These are phyloP conservation scores for Candida sp. DNA, from an alignment of 1,139 yeast species.

Conservation along the genomic window DNA sequence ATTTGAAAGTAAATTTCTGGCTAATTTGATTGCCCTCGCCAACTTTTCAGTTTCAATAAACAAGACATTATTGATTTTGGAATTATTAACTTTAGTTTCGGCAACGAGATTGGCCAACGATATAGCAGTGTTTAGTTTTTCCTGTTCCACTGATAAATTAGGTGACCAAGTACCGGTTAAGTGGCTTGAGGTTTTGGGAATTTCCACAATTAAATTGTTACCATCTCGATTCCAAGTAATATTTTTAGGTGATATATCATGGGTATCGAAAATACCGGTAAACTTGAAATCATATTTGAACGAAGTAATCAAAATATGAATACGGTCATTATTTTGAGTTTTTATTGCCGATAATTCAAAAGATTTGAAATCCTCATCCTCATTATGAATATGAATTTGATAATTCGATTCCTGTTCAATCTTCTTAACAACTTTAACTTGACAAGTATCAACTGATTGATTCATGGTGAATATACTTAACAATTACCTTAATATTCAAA, in stretches of 20 bases:
- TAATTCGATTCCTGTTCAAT: slow-evolving; percentile 34
- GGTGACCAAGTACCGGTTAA: not conserved
- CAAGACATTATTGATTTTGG: not conserved
- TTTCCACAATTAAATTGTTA: slow-evolving; percentile 36
- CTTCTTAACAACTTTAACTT: slow-evolving; percentile 25
- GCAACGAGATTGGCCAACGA: not conserved
- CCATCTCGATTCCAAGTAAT: slow-evolving; percentile 35
- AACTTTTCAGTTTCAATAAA: slow-evolving; percentile 2
- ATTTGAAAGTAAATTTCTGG: not conserved
- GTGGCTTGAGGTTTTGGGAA: slow-evolving; percentile 31
- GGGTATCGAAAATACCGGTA: slow-evolving; percentile 28
- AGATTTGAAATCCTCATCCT: slow-evolving; percentile 31
- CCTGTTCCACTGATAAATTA: not conserved
- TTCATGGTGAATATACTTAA: not conserved
- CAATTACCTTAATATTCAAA: no score
- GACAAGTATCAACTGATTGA: not conserved
- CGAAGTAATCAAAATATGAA: slow-evolving; percentile 29
- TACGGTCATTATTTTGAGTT: slow-evolving; percentile 15
- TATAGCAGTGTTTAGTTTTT: not conserved
- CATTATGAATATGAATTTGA: slow-evolving; percentile 38
- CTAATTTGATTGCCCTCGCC: slow-evolving; percentile 1
- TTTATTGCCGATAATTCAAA: slow-evolving; percentile 38
- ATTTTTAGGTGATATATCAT: slow-evolving; percentile 28
- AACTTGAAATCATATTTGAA: slow-evolving; percentile 30
- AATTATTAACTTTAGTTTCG: not conserved